Evolutionary conservation across 2,329 filamentous ascomycete genomes (phyloP).

Genomic region (Bertia moriformis): DNA sequence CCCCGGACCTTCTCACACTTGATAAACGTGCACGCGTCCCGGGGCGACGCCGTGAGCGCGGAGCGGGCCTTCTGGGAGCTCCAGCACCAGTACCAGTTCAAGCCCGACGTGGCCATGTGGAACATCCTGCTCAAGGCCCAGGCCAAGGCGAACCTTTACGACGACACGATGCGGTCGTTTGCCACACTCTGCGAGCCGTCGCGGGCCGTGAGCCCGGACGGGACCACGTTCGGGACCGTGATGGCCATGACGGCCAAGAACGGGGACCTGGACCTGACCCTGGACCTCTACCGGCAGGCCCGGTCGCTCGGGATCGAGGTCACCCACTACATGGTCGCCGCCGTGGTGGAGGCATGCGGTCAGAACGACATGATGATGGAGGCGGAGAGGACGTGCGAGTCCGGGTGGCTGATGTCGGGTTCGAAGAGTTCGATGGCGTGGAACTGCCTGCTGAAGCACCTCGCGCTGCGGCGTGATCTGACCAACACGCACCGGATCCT

Average conservation of each 20-base stretch:
- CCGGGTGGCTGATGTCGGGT: slow-evolving; percentile 31
- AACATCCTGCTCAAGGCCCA: slow-evolving; percentile 66
- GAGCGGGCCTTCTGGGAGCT: slow-evolving; percentile 50
- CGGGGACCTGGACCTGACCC: slow-evolving; percentile 59
- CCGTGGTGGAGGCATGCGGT: slow-evolving; percentile 55
- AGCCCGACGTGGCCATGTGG: slow-evolving; percentile 49
- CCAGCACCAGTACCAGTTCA: slow-evolving; percentile 31
- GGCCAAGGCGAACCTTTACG: slow-evolving; percentile 48
- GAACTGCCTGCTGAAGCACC: slow-evolving; percentile 62
- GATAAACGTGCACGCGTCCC: slow-evolving; percentile 56
- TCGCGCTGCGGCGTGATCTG: slow-evolving; percentile 46
- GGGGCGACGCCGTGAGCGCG: slow-evolving; percentile 47
- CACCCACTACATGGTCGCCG: slow-evolving; percentile 42
- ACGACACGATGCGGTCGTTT: slow-evolving; percentile 51
- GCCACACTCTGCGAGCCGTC: slow-evolving; percentile 36
- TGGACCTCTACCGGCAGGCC: slow-evolving; percentile 50
- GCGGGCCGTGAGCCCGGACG: slow-evolving; percentile 38
- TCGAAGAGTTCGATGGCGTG: slow-evolving; percentile 51
- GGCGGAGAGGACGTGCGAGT: slow-evolving; percentile 43
- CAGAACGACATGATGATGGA: slow-evolving; percentile 34
- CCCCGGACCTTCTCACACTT: slow-evolving; percentile 36
- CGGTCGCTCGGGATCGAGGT: slow-evolving; percentile 33
- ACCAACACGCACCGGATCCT: slow-evolving; percentile 31
- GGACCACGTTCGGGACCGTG: slow-evolving; percentile 55
- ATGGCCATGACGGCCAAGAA: slow-evolving; percentile 57